Evolutionary conservation across 768 basidiomycete species (phyloP).

Genomic region (Hortiboletus flavorubellus): DNA sequence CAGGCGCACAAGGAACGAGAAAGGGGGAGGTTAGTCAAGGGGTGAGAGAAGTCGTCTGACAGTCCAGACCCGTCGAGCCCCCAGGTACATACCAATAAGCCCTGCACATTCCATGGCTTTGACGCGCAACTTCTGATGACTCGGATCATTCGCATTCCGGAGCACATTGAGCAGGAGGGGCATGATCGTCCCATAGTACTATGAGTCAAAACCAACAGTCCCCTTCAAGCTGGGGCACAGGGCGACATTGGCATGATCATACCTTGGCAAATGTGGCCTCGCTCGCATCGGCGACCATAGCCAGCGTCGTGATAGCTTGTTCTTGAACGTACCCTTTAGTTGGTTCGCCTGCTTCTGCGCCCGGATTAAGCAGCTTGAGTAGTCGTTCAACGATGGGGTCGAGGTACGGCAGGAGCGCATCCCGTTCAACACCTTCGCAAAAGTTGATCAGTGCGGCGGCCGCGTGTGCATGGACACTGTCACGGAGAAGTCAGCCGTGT

Average conservation of each 20-base stretch:
- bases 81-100: slow-evolving; percentile 59
- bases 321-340: slow-evolving; percentile 72
- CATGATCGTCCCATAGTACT: slow-evolving; percentile 82
- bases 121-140: slow-evolving; percentile 64
- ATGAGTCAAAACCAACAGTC: background rate
- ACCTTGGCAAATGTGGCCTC: slow-evolving; percentile 76
- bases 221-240: background rate
- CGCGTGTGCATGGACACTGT: slow-evolving; percentile 81
- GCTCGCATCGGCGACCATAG: slow-evolving; percentile 87
- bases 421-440: slow-evolving; percentile 79
- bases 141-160: slow-evolving; percentile 61
- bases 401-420: slow-evolving; percentile 71
- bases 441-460: slow-evolving; percentile 89
- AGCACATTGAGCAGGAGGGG: slow-evolving; percentile 75
- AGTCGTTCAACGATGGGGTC: slow-evolving; percentile 71
- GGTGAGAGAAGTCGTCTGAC: background rate
- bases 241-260: background rate
- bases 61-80: background rate
- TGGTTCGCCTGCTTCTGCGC: slow-evolving; percentile 38
- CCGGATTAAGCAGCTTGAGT: slow-evolving; percentile 57
- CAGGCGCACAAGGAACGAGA: background rate
- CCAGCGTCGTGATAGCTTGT: slow-evolving; percentile 82
- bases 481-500: background rate
- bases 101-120: slow-evolving; percentile 94
- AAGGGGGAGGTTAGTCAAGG: background rate